Percentiles rank a stretch among this genome's conserved stretches.
These are phyloP conservation scores for Trichoderma breve DNA, from an alignment of 2,329 filamentous ascomycete species.

Conservation along the genomic window DNA sequence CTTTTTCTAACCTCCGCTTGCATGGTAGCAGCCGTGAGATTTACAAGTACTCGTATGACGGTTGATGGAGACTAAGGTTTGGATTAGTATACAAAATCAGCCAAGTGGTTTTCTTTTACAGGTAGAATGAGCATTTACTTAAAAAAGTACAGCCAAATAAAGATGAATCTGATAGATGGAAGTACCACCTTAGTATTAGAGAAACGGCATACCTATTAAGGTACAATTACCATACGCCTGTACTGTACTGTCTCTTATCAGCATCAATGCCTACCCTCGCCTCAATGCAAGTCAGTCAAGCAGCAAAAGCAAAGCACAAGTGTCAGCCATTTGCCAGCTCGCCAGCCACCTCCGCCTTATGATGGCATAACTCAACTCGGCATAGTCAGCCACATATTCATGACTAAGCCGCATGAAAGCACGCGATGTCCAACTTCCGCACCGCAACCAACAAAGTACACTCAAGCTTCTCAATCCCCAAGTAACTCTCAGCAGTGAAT, in stretches of 20 bases:
- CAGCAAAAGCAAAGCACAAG: neutral
- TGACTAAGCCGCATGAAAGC: constrained; percentile 1
- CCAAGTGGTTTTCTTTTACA: neutral
- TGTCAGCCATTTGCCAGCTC: neutral
- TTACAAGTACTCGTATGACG: neutral
- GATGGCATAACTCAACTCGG: neutral
- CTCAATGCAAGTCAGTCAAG: neutral
- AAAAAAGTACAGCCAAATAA: neutral
- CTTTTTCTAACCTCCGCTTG: no score
- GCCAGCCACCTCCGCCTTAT: neutral
- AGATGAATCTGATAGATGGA: neutral
- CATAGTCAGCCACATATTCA: neutral
- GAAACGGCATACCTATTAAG: no score
- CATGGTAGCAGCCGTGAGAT: neutral
- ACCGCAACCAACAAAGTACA: neutral
- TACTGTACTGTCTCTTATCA: neutral
- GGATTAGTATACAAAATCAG: neutral
- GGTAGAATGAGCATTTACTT: neutral
- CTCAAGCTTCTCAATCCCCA: neutral
- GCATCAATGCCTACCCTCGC: neutral
- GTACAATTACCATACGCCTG: neutral
- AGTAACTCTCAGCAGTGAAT: neutral
- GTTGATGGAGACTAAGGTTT: neutral
- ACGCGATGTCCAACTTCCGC: constrained; percentile 1
- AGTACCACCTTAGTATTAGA: no score